Evolutionary conservation across 768 basidiomycete genomes (phyloP), one percentile per base, ranked within the genome.

Genomic region (Boletus rubroflammeus): DNA sequence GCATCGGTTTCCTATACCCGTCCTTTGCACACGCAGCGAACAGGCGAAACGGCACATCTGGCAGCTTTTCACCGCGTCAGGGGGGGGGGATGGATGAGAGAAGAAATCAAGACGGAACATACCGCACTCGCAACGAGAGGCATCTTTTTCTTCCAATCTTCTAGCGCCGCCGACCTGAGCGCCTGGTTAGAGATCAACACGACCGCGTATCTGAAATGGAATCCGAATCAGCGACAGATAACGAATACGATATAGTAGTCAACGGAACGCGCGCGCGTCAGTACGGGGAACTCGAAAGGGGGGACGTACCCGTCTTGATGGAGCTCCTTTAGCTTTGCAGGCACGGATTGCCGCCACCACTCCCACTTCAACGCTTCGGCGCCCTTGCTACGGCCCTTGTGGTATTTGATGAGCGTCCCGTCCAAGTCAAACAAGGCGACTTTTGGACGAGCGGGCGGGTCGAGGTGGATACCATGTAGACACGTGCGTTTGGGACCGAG

Each of bases 341-440:
- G 85, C 6, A 97, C 82, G 15, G 63, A 64, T 0, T 77, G 63
- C 56, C 81, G 72, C 91, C 92, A 94, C 89, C 91, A 88, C 54
- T 78, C 80, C 53, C 71, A 84, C 34, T 67, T 62, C 2, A 67
- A 61, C 5, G 75, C 65, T 1, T 60, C 47, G 23, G 67, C 63
- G 29, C 67, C 68, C 44, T 73, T 73, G 25, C 72, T 72, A 25
- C 77, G 75, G 42, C 52, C 56, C 32, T 48, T 65, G 47, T 45
- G 57, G 46, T 54, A 66, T 59, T 85, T 87, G 67, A 97, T 93
- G 55, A 95, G 62, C 0, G 92, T 94, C 3, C 90, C 92, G 65
- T 97, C 94, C 23, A 97, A 73, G 67, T 97, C 94, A 57, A 94
- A 89, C 13, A 84, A 80, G 10, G 90, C 88, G 31, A 93, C 80